These are phyloP conservation scores for Zygosaccharomyces rouxii DNA, from an alignment of 805 yeast genomes.

Conservation along the genomic window DNA sequence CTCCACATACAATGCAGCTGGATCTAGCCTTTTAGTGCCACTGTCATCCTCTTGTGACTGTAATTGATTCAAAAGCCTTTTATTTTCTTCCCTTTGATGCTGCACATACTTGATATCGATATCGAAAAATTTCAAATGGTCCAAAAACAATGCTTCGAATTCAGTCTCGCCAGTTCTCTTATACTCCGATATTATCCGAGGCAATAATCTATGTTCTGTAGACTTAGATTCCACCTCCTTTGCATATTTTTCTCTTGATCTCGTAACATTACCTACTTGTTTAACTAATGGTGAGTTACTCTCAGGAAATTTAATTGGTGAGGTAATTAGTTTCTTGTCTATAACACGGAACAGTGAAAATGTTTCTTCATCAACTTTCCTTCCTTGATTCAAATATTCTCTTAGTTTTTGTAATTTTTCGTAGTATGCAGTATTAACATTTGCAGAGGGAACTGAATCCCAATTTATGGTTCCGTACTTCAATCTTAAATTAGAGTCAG, in stretches of 20 bases:
- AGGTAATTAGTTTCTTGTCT: constrained; percentile 39
- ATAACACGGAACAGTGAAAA: constrained; percentile 45
- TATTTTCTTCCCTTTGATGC: constrained; percentile 38
- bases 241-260: constrained; percentile 31
- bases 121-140: constrained; percentile 45
- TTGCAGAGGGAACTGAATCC: constrained; percentile 46
- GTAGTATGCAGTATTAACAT: constrained; percentile 39
- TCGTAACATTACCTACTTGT: constrained; percentile 36
- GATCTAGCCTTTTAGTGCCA: constrained; percentile 16
- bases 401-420: constrained; percentile 43
- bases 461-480: constrained; percentile 52
- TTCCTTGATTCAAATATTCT: constrained; percentile 52
- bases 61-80: constrained; percentile 38
- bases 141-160: constrained; percentile 41
- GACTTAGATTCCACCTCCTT: constrained; percentile 43
- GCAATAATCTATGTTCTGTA: constrained; percentile 45
- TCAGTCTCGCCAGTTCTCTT: constrained; percentile 33
- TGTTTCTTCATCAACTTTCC: constrained; percentile 55
- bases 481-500: constrained; percentile 49
- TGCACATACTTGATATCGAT: constrained; percentile 48
- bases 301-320: constrained; percentile 36
- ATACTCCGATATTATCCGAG: constrained; percentile 49
- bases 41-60: constrained; percentile 22
- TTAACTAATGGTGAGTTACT: constrained; percentile 35
- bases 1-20: constrained; percentile 23